Percentiles rank a stretch among this genome's conserved stretches.
phyloP scores from a whole-genome alignment of 2,329 filamentous ascomycete species.

The Calonectria crousiana region DNA sequence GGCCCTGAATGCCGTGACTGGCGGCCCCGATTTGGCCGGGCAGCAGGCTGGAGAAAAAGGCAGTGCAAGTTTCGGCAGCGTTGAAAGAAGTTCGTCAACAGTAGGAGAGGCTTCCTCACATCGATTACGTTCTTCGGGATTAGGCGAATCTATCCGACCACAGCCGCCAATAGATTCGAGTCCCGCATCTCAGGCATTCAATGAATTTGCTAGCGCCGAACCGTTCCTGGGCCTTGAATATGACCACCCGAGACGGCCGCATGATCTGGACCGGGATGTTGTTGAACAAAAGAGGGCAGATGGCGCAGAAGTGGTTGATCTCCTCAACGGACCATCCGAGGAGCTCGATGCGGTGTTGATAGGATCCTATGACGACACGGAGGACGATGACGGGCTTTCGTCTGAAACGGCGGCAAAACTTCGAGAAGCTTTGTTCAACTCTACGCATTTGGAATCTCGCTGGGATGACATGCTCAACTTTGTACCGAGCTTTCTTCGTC shows the following conservation, averaged over 20 bases:
- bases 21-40: constrained; percentile 31
- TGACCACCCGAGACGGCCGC: background rate
- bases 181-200: constrained; percentile 47
- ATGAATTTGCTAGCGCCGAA: constrained; percentile 40
- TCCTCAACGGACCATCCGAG: constrained; percentile 49
- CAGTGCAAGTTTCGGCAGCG: constrained; percentile 27
- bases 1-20: constrained; percentile 41
- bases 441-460: constrained; percentile 16
- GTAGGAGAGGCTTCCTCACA: constrained; percentile 39
- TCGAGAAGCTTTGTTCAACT: constrained; percentile 53
- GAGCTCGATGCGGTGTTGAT: constrained; percentile 34
- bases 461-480: constrained; percentile 66
- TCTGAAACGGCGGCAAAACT: constrained; percentile 49
- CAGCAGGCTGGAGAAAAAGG: constrained; percentile 37
- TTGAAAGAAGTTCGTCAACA: constrained; percentile 27
- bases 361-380: constrained; percentile 35
- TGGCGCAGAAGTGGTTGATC: constrained; percentile 53
- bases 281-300: constrained; percentile 47
- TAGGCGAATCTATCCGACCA: constrained; percentile 32
- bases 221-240: constrained; percentile 26
- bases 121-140: constrained; percentile 28
- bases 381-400: constrained; percentile 42
- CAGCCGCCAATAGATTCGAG: constrained; percentile 40
- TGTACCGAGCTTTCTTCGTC: constrained; percentile 56
- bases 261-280: constrained; percentile 8